Evolutionary conservation across 192 early-diverging fungal species (phyloP), one percentile per base, ranked within the genome.

Genomic region (Pilobolus umbonatus): DNA sequence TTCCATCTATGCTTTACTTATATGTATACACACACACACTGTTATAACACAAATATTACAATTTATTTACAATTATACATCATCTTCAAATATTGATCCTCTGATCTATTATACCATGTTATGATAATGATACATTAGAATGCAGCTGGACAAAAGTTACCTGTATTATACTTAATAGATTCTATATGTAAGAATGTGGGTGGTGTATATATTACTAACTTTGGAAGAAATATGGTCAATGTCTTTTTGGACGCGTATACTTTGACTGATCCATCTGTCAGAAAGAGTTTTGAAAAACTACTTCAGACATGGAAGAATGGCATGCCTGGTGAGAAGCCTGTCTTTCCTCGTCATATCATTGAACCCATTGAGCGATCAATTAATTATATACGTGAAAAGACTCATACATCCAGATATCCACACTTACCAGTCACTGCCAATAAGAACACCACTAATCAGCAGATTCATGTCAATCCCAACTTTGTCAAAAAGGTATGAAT

Each of bases 141-240:
- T 22, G 75, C 77, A 7, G 77, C 86, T 10, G 76, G 67, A 14
- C 83, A 87, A 65, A 95, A 95, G 72, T 79, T 98, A 10, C 94
- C 94, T 9, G 77, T 87, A 0, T 72, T 98, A 15, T 98, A 94
- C 69, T 75, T 98, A 35, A 78, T 98, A 28, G 96, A 98, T 75
- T 98, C 96, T 15, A 98, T 98, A 19, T 83, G 85, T 65, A 98
- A 98, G 71, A 95, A 95, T 70, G 88, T 94, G 38, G 92, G 94
- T 21, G 82, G 77, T 12, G 74, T 74, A 21, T 98, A 94, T 73
- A 56, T 88, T 3, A 62, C 68, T 15, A 67, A 86, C 19, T 92
- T 98, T 75, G 71, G 80, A 29, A 71, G 80, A 10, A 83, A 88
- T 34, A 78, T 98, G 55, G 82, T 78, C n/a, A 74, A 59, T 36